phyloP scores from a whole-genome alignment of 2,329 filamentous ascomycete species.

The Colletotrichum incanum region DNA sequence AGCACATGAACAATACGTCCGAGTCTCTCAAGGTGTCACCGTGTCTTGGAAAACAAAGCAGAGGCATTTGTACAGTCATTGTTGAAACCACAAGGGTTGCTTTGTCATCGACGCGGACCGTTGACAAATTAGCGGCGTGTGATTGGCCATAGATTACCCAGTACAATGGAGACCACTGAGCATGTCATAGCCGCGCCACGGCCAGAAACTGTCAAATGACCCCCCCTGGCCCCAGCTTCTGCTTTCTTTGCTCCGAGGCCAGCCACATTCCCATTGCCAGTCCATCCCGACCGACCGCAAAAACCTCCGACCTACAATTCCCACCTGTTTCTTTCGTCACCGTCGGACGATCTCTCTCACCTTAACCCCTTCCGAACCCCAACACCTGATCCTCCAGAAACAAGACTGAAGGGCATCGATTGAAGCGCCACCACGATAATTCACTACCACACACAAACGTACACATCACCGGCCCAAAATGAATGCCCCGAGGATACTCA shows the following conservation, averaged over 20 bases:
- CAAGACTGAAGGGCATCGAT: neutral
- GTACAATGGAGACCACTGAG: neutral
- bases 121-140: slow-evolving; percentile 36
- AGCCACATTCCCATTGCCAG: slow-evolving; percentile 27
- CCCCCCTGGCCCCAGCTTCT: slow-evolving; percentile 34
- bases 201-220: slow-evolving; percentile 37
- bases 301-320: slow-evolving; percentile 37
- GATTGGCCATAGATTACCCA: slow-evolving; percentile 23
- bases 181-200: slow-evolving; percentile 44
- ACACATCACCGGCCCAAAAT: slow-evolving; percentile 9
- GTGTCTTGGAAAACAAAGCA: neutral
- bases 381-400: neutral
- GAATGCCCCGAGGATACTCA: slow-evolving; percentile 43
- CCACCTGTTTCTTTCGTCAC: slow-evolving; percentile 19
- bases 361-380: neutral
- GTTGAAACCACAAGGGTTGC: slow-evolving; percentile 19
- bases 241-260: slow-evolving; percentile 17
- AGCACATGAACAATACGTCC: slow-evolving; percentile 2
- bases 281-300: slow-evolving; percentile 22
- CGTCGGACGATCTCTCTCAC: slow-evolving; percentile 5
- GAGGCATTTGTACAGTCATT: neutral
- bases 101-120: slow-evolving; percentile 23
- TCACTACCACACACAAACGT: neutral
- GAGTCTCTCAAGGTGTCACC: slow-evolving; percentile 3
- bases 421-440: neutral